These are phyloP conservation scores for Pleodorina starrii DNA, from an alignment of 139 green algal species.

Conservation along the genomic window DNA sequence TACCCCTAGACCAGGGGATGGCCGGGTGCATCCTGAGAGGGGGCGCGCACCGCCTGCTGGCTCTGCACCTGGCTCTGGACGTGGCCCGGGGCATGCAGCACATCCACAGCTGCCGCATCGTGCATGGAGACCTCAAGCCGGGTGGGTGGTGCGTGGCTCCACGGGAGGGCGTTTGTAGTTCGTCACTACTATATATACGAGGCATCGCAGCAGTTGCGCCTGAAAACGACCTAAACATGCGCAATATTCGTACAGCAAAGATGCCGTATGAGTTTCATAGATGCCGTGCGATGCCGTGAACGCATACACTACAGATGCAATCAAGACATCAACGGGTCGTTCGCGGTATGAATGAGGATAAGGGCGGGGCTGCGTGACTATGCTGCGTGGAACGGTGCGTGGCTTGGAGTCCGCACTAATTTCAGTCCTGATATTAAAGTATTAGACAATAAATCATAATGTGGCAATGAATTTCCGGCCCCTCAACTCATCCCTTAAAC, in stretches of 20 bases:
- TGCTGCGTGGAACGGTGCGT: not conserved
- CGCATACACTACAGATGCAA: not conserved
- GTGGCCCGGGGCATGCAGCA: slow-evolving; percentile 5
- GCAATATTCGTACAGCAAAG: not conserved
- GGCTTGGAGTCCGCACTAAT: not conserved
- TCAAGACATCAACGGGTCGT: not conserved
- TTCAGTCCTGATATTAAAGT: not conserved
- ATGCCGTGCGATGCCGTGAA: not conserved
- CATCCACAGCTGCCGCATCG: slow-evolving; percentile 1
- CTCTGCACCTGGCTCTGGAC: not conserved
- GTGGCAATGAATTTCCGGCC: not conserved
- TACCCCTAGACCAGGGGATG: not conserved
- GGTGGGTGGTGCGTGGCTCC: not conserved
- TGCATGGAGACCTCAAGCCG: not conserved
- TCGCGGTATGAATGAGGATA: too few species aligned
- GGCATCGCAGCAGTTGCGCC: not conserved
- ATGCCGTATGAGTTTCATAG: not conserved
- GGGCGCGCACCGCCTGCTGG: not conserved
- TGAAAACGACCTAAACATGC: not conserved
- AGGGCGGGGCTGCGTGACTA: too few species aligned
- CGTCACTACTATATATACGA: not conserved
- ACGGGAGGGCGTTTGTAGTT: not conserved
- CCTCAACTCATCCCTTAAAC: not conserved
- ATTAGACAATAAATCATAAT: not conserved
- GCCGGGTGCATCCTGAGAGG: not conserved